These are phyloP conservation scores for Hanseniaspora vineae DNA, from an alignment of 805 yeast genomes.

Conservation along the genomic window DNA sequence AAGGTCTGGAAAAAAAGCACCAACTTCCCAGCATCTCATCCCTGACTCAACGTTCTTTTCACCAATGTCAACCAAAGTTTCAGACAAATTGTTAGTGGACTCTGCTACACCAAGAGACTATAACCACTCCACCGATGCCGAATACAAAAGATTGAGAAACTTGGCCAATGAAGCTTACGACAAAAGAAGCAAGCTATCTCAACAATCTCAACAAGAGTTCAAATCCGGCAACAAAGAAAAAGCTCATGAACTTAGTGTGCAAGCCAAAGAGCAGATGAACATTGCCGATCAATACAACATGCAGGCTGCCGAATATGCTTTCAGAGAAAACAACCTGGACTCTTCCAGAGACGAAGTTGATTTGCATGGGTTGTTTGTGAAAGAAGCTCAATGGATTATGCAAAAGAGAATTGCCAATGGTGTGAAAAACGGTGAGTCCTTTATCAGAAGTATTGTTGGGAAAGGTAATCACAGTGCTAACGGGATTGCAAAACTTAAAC, in stretches of 20 bases:
- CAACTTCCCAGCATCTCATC: too few species aligned
- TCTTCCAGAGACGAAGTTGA: constrained; percentile 81
- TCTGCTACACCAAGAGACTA: constrained; percentile 34
- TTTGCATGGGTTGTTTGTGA: constrained; percentile 81
- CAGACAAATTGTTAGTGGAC: constrained; percentile 7
- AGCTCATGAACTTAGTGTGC: constrained; percentile 62
- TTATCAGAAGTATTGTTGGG: constrained; percentile 77
- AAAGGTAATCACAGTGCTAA: constrained; percentile 76
- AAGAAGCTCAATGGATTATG: constrained; percentile 72
- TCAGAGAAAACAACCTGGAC: constrained; percentile 77
- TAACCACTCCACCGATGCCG: constrained; percentile 57
- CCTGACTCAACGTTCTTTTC: too few species aligned
- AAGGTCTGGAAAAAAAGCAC: too few species aligned
- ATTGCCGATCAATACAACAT: constrained; percentile 59
- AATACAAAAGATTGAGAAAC: constrained; percentile 50
- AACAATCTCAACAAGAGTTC: constrained; percentile 67
- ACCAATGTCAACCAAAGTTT: not conserved
- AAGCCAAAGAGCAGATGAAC: constrained; percentile 45
- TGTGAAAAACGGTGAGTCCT: constrained; percentile 40
- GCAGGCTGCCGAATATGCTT: constrained; percentile 84
- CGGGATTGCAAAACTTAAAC: constrained; percentile 79
- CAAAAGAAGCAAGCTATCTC: constrained; percentile 40
- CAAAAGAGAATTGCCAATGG: constrained; percentile 63
- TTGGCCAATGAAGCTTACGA: constrained; percentile 57
- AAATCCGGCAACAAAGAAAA: constrained; percentile 55